Evolutionary conservation across 768 basidiomycete genomes (phyloP).

Genomic region (Boletus rex-veris): DNA sequence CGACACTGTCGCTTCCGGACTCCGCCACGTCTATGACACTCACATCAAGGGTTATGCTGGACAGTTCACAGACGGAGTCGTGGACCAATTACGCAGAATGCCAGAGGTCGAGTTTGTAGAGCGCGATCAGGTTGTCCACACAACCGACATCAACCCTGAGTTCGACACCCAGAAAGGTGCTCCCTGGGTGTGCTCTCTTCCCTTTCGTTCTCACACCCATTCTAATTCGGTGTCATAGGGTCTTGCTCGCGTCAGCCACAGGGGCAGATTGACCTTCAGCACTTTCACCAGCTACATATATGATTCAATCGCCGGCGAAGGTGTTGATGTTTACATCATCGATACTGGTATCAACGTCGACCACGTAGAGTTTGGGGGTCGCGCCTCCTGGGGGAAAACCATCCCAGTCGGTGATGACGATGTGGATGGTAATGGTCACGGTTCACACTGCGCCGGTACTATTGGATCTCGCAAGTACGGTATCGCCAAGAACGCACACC

Average conservation of each 20-base stretch:
- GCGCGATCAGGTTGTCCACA: constrained; percentile 88
- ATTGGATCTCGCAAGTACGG: constrained; percentile 93
- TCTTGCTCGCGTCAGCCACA: constrained; percentile 92
- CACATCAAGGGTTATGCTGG: constrained; percentile 80
- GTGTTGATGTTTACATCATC: constrained; percentile 88
- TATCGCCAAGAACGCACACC: constrained; percentile 90
- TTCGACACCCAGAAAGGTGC: constrained; percentile 56
- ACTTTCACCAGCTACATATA: constrained; percentile 86
- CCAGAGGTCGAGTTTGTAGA: constrained; percentile 94
- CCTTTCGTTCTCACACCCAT: neutral
- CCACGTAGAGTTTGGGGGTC: constrained; percentile 86
- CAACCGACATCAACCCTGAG: constrained; percentile 32
- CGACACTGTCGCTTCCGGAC: constrained; percentile 44
- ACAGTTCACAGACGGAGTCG: constrained; percentile 60
- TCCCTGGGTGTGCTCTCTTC: constrained; percentile 67
- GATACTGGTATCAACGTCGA: constrained; percentile 87
- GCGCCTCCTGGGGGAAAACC: constrained; percentile 92
- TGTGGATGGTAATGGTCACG: constrained; percentile 93
- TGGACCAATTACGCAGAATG: constrained; percentile 73
- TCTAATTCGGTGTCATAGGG: constrained; percentile 52
- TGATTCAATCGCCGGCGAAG: constrained; percentile 71
- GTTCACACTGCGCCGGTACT: constrained; percentile 92
- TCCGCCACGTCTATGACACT: constrained; percentile 75
- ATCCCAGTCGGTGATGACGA: constrained; percentile 81
- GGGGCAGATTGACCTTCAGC: constrained; percentile 63